Base-by-base conservation (phyloP, 2,329 filamentous ascomycete species). In the Penicillium hordei region DNA sequence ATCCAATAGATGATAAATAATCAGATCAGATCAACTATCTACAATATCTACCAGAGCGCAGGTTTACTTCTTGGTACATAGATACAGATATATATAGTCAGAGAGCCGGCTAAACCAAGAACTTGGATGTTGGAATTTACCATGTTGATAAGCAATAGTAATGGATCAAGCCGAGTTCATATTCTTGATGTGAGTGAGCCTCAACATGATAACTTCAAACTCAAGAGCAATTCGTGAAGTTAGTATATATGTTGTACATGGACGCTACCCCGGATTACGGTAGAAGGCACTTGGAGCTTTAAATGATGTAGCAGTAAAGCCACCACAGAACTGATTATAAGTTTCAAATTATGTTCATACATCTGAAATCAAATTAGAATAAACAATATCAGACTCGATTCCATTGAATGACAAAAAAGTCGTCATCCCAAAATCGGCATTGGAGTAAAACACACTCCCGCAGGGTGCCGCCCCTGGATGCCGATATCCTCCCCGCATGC, bases 381-480 rank as follows among this genome's bases (percentile, higher is more conserved):
- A 38, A 8, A n/a, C 17, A 38, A 7, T n/a, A n/a, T 9, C 36
- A 39, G 2, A 39, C 2, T 39, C n/a, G n/a, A 19, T 39, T 39
- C 4, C 10, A 10, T n/a, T 9, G 8, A 38, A 39, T 29, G 34
- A 2, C 23, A 40, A 40, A 38, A 38, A 21, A 4, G 48, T 17
- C 5, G 31, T n/a, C 9, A 49, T 39, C 5, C 48, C 25, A 29
- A 51, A 4, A 34, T 3, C 51, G 51, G 51, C 51, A 54, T 19
- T 55, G 42, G n/a, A 48, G 29, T 34, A 29, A 31, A 57, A 34
- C 13, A 42, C 34, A 48, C 29, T 48, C 27, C 55, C 55, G 50
- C 31, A n/a, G 39, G 55, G 52, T 66, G 64, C 64, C 64, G 64
- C 60, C 59, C 43, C 42, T 59, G 59, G 51, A 52, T 65, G 64